Evolutionary conservation across 768 basidiomycete species (phyloP).

Genomic region (Cubamyces lactineus): DNA sequence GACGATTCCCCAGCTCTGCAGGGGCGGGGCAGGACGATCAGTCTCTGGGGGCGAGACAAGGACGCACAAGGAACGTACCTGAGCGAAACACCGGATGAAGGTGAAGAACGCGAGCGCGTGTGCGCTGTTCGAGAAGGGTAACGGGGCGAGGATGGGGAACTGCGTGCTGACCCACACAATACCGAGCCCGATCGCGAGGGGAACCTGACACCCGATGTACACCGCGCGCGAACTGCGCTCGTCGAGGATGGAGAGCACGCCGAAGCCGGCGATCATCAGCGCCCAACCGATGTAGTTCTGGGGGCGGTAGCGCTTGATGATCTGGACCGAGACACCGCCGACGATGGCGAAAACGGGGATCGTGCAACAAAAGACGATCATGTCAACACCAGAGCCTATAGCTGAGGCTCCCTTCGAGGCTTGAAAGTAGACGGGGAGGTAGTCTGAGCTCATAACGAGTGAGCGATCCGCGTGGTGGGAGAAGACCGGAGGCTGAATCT

Average conservation of each 20-base stretch:
- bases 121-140: conserved; percentile 24
- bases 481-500: background rate
- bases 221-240: conserved; percentile 23
- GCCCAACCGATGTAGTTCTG: conserved; percentile 32
- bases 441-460: conserved; percentile 29
- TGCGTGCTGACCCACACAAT: conserved; percentile 9
- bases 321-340: conserved; percentile 37
- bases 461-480: background rate
- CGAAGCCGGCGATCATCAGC: conserved; percentile 16
- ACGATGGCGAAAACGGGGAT: conserved; percentile 44
- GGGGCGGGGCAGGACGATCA: no score
- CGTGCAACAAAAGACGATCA: conserved; percentile 37
- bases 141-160: conserved; percentile 38
- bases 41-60: background rate
- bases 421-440: conserved; percentile 51
- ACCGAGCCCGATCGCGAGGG: conserved; percentile 16
- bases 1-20: conserved; percentile 38
- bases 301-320: conserved; percentile 38
- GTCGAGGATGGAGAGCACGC: conserved; percentile 33
- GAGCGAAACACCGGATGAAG: conserved; percentile 21
- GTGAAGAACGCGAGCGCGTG: conserved; percentile 39
- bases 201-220: conserved; percentile 37
- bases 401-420: conserved; percentile 43
- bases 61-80: background rate
- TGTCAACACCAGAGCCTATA: conserved; percentile 39